These are phyloP conservation scores for Volvariella volvacea DNA, from an alignment of 1,284 basidiomycete genomes.

Conservation along the genomic window DNA sequence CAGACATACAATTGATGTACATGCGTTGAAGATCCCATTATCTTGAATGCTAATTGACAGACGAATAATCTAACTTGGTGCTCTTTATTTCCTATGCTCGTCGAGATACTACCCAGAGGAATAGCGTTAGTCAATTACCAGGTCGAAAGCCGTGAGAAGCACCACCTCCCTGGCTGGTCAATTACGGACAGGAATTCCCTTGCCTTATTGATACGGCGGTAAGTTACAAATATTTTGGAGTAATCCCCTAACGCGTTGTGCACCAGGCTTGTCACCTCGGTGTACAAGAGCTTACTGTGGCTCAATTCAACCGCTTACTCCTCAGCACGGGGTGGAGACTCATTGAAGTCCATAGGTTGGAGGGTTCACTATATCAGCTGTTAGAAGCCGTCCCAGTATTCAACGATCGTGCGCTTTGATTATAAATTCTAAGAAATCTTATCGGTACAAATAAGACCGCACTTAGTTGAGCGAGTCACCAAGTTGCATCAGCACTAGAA, in stretches of 20 bases:
- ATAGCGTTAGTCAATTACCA: slow-evolving; percentile 1
- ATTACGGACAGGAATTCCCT: slow-evolving; percentile 20
- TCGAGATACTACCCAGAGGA: slow-evolving; percentile 10
- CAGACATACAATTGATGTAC: too few relatives aligned
- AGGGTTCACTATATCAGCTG: background rate
- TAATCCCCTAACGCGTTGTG: background rate
- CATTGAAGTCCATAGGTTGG: slow-evolving; percentile 8
- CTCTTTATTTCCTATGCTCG: slow-evolving; percentile 21
- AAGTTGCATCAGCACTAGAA: too few relatives aligned
- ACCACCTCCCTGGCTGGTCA: slow-evolving; percentile 20
- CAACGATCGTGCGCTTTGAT: too few relatives aligned
- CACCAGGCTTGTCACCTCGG: slow-evolving; percentile 22
- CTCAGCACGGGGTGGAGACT: slow-evolving; percentile 19
- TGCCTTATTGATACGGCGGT: slow-evolving; percentile 20
- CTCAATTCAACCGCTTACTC: slow-evolving; percentile 16
- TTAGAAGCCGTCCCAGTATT: too few relatives aligned
- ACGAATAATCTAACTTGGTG: too few relatives aligned
- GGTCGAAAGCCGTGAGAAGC: slow-evolving; percentile 15
- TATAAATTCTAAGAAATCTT: too few relatives aligned
- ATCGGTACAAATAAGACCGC: too few relatives aligned
- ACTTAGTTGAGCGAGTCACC: too few relatives aligned
- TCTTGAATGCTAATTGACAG: too few relatives aligned
- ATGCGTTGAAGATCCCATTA: too few relatives aligned
- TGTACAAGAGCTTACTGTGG: slow-evolving; percentile 19
- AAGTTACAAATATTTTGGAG: slow-evolving; percentile 5